Conservation (phyloP, 441 rosid genomes). For the Gossypium schwendimanii region DNA sequence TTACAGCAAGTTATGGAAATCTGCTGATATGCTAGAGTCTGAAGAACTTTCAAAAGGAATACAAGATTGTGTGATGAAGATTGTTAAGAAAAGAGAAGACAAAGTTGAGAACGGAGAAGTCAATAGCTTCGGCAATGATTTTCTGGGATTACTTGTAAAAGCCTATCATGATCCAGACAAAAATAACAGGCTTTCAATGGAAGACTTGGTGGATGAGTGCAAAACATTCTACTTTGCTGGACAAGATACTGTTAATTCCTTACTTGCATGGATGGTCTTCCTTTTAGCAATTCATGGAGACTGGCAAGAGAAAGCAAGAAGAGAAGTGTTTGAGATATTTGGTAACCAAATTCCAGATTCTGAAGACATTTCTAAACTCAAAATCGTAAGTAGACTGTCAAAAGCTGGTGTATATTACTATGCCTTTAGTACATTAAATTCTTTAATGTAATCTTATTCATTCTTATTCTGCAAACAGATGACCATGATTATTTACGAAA, state of each 20-base stretch:
- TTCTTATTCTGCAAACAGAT: constrained; percentile 2
- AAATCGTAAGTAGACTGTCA: background rate
- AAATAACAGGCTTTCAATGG: background rate
- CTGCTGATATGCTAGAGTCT: background rate
- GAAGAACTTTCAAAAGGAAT: background rate
- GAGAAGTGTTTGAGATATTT: background rate
- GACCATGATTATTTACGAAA: constrained; percentile 4
- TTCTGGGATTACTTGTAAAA: constrained; percentile 32
- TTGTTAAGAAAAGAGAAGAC: constrained; percentile 16
- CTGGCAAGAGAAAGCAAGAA: constrained; percentile 40
- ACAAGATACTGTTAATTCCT: constrained; percentile 18
- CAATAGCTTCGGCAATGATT: constrained; percentile 19
- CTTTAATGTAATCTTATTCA: constrained; percentile 15
- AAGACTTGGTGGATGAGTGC: background rate
- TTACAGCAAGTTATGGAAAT: background rate
- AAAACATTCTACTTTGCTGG: background rate
- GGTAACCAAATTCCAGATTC: background rate
- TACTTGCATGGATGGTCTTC: constrained; percentile 20
- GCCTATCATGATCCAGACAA: background rate
- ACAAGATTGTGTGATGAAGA: constrained; percentile 14
- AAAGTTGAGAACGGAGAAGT: background rate
- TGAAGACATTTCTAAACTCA: background rate
- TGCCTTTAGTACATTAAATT: too few species aligned
- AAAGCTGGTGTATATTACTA: background rate
- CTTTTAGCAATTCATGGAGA: constrained; percentile 10